Evolutionary conservation across 2,329 filamentous ascomycete species (phyloP).

Genomic region (Sporothrix euskadiensis): DNA sequence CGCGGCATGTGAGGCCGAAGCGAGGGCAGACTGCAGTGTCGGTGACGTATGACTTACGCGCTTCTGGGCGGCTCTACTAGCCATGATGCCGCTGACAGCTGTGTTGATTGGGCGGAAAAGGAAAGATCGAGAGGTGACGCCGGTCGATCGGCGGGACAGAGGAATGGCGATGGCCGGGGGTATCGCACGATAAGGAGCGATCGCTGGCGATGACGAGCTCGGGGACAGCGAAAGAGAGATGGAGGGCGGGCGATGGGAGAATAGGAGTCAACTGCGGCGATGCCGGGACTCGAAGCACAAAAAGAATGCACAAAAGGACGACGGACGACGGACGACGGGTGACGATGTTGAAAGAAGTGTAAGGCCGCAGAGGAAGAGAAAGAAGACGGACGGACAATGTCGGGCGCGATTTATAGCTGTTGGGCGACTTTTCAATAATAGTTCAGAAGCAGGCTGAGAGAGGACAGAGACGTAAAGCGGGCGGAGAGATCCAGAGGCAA

Average conservation of each 20-base stretch:
- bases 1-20: neutral
- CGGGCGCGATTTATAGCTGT: neutral
- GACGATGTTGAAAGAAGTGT: neutral
- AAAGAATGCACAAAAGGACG: too few relatives aligned
- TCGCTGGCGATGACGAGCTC: neutral
- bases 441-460: neutral
- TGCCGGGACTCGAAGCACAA: neutral
- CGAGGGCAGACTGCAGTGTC: neutral
- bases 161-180: neutral
- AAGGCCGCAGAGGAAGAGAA: neutral
- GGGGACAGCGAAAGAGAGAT: neutral
- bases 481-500: neutral
- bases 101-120: neutral
- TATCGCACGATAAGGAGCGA: constrained; percentile 7
- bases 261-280: too few relatives aligned
- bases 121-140: neutral
- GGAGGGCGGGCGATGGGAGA: neutral
- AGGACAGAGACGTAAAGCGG: constrained; percentile 8
- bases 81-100: constrained; percentile 50
- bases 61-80: constrained; percentile 71
- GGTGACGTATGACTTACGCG: constrained; percentile 51
- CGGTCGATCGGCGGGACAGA: neutral
- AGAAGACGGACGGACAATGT: neutral
- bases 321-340: neutral
- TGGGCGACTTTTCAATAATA: neutral